phyloP scores from a whole-genome alignment of 176 grass and related monocot genomes.

The Dendrocalamus sinicus region DNA sequence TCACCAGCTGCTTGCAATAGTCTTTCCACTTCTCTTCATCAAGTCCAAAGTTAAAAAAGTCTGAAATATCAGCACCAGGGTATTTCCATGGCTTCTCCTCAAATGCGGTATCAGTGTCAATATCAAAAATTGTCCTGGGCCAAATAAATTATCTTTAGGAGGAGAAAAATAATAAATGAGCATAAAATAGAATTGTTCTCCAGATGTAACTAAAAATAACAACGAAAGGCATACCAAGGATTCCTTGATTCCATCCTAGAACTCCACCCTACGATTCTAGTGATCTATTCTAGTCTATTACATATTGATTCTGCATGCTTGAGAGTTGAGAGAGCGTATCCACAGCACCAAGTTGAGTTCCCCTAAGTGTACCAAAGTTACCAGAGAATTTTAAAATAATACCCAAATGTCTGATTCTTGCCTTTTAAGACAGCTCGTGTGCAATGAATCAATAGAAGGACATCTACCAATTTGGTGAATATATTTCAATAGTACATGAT shows the following conservation, averaged over 20 bases:
- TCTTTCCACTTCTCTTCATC: constrained; percentile 98
- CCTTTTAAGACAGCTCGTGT: neutral
- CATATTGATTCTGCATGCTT: constrained; percentile 2
- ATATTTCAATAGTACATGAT: neutral
- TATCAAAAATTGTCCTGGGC: constrained; percentile 83
- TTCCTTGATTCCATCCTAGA: constrained; percentile 18
- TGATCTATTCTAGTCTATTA: neutral
- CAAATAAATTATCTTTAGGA: constrained; percentile 36
- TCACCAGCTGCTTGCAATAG: constrained; percentile 88
- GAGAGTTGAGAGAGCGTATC: neutral
- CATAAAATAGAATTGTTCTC: constrained; percentile 17
- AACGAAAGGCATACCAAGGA: neutral
- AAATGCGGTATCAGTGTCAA: constrained; percentile 77
- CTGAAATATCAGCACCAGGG: constrained; percentile 80
- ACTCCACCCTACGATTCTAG: neutral
- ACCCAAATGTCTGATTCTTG: neutral
- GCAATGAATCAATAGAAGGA: neutral
- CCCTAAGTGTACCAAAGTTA: neutral
- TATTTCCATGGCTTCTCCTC: constrained; percentile 99
- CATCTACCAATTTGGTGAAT: neutral
- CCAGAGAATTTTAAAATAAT: neutral
- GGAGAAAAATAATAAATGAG: constrained; percentile 24
- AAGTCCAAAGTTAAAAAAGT: constrained; percentile 94
- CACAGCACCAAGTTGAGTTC: neutral
- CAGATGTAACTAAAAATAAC: constrained; percentile 23